Percentiles rank a stretch among this genome's conserved stretches.
Evolutionary conservation across 257 asterid genomes (phyloP).

Genomic region (Cynanchum wilfordii): DNA sequence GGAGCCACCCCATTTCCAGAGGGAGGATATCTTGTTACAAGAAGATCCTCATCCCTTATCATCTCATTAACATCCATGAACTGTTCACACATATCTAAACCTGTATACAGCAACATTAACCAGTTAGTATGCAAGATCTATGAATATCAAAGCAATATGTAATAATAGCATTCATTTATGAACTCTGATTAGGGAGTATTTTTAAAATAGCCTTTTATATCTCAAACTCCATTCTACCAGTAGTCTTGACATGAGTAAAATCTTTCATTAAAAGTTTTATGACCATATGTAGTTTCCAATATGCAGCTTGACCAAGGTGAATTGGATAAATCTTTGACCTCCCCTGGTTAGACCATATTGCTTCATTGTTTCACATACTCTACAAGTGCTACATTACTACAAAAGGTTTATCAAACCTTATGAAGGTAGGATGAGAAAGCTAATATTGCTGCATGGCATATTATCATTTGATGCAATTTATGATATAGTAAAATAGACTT

Average conservation of each 20-base stretch:
- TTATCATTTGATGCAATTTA: neutral
- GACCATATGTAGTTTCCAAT: neutral
- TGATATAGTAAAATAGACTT: conserved; percentile 24
- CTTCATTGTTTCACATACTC: neutral
- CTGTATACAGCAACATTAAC: conserved; percentile 38
- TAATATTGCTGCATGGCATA: neutral
- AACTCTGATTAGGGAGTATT: neutral
- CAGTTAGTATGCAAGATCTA: conserved; percentile 18
- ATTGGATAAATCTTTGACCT: neutral
- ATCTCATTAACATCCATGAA: conserved; percentile 96
- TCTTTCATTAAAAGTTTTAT: neutral
- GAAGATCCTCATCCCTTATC: conserved; percentile 94
- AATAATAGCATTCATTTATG: neutral
- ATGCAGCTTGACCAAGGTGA: neutral
- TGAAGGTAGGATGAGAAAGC: neutral
- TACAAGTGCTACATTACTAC: neutral
- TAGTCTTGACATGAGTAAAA: neutral
- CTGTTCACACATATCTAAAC: conserved; percentile 91
- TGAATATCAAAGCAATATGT: neutral
- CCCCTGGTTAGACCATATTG: neutral
- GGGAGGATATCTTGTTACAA: conserved; percentile 52
- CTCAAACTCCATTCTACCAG: neutral
- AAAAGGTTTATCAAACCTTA: neutral
- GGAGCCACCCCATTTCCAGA: conserved; percentile 59
- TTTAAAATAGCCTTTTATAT: neutral